Evolutionary conservation across 306 rosid genomes (phyloP), one percentile per base, ranked within the genome.

Genomic region (Cicer arietinum): DNA sequence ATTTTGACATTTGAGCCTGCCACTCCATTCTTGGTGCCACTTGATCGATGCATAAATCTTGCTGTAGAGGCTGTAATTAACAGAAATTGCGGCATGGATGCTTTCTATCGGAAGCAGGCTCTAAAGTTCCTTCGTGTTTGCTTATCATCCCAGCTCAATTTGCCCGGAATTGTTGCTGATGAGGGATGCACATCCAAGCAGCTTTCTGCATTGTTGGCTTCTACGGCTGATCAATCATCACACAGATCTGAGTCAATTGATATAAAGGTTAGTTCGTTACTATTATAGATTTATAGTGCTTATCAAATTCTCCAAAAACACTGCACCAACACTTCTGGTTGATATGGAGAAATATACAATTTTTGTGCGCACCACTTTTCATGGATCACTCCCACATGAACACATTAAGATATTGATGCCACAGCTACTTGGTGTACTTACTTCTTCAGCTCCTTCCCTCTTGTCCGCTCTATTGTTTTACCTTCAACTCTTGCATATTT

Each of bases 1-100:
- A 90, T 95, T 86, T 93, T 95, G 83, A 95, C 99, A 70, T 95
- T 95, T 88, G 97, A 95, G 93, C 99, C 99, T 74, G 86, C 98
- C 30, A 95, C 99, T 47, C 98, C 96, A 50, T 95, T 95, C 88
- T 82, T 95, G 92, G 99, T 95, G 75, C 98, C 99, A 6, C 84
- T 95, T 75, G 99, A 95, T 77, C 91, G 98, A 84, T 95, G 99
- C 89, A 95, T 95, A 71, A 95, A 95, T 89, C 99, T 95, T 79
- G 97, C 97, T 51, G 98, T 92, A 81, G 89, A 86, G 45, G 96
- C 93, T 75, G 90, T 90, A 52, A 86, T 89, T 89, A 89, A 95
- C 73, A 92, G 81, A 76, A 90, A 67, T 75, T 77, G 86, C 56
- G 88, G 88, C 78, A 80, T 85, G 84, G 99, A 95, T 83, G 78